These are phyloP conservation scores for Antarctomyces pellizariae DNA, from an alignment of 495 filamentous ascomycete species.

Conservation along the genomic window DNA sequence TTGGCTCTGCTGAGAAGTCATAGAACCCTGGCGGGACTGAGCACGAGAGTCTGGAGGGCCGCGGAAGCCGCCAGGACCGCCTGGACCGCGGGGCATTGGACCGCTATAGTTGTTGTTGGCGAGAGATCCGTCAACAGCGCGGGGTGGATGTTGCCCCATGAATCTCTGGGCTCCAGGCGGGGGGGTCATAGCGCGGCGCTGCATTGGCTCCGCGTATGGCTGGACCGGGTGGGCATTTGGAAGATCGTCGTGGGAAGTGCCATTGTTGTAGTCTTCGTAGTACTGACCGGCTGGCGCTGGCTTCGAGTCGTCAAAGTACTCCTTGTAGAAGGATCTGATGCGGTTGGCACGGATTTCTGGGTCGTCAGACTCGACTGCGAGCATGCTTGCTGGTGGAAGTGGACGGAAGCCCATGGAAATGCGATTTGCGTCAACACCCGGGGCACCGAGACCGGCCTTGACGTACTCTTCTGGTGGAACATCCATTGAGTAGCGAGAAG, in stretches of 20 bases:
- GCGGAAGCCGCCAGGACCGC: constrained; percentile 11
- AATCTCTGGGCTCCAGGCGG: constrained; percentile 64
- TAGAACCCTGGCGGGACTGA: no score
- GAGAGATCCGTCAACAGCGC: constrained; percentile 15
- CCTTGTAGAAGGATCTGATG: constrained; percentile 96
- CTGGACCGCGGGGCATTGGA: constrained; percentile 13
- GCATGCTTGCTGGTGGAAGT: constrained; percentile 52
- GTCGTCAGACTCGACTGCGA: constrained; percentile 50
- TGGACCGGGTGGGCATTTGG: constrained; percentile 29
- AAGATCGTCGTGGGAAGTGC: no score
- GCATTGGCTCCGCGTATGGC: constrained; percentile 59
- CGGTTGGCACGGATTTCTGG: constrained; percentile 87
- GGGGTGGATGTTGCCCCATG: constrained; percentile 25
- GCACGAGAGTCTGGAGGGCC: no score
- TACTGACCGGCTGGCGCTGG: constrained; percentile 25
- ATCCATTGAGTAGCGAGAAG: constrained; percentile 12
- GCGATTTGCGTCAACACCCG: constrained; percentile 41
- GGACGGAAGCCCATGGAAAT: constrained; percentile 83
- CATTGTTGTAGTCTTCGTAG: constrained; percentile 44
- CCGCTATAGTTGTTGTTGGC: constrained; percentile 11
- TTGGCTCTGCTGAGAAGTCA: no score
- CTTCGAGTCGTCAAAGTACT: constrained; percentile 86
- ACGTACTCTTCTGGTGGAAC: constrained; percentile 9
- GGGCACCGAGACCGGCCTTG: constrained; percentile 20
- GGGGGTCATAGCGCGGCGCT: constrained; percentile 89